Conservation (phyloP, 768 basidiomycete species). For the Dentipellis sp. region DNA sequence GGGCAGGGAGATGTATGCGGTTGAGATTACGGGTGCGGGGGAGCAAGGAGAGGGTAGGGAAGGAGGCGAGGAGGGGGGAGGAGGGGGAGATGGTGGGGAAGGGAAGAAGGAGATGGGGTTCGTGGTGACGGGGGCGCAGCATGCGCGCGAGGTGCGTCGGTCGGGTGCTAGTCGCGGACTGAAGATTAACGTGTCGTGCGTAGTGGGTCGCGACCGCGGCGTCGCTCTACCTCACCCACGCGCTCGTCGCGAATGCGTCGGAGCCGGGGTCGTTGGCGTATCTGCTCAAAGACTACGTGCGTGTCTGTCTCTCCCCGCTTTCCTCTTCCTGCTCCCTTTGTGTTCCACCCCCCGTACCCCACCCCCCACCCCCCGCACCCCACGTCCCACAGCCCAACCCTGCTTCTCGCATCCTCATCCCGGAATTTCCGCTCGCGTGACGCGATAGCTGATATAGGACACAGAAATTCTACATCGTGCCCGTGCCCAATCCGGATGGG, state of each 20-base stretch:
- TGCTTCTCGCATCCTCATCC: too few species aligned
- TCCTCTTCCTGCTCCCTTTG: background rate
- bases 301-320: constrained; percentile 1
- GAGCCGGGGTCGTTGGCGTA: constrained; percentile 36
- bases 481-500: constrained; percentile 62
- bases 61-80: constrained; percentile 2
- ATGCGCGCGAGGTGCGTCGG: constrained; percentile 61
- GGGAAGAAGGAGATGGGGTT: constrained; percentile 35
- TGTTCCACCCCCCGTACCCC: too few species aligned
- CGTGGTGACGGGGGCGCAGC: constrained; percentile 64
- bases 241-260: constrained; percentile 42
- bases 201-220: constrained; percentile 80
- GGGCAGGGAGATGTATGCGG: constrained; percentile 47
- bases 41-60: constrained; percentile 12
- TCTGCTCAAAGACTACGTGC: constrained; percentile 47
- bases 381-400: too few species aligned
- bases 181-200: background rate
- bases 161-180: too few species aligned
- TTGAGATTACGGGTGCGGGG: constrained; percentile 31
- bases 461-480: constrained; percentile 60
- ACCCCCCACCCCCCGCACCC: too few species aligned
- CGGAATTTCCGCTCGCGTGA: too few species aligned
- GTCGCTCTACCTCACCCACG: constrained; percentile 63
- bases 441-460: background rate
- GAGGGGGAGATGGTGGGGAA: background rate